Percentiles rank a stretch among this genome's conserved stretches.
phyloP scores from a whole-genome alignment of 2,329 filamentous ascomycete genomes.

The Ophiocordyceps camponoti-floridani region DNA sequence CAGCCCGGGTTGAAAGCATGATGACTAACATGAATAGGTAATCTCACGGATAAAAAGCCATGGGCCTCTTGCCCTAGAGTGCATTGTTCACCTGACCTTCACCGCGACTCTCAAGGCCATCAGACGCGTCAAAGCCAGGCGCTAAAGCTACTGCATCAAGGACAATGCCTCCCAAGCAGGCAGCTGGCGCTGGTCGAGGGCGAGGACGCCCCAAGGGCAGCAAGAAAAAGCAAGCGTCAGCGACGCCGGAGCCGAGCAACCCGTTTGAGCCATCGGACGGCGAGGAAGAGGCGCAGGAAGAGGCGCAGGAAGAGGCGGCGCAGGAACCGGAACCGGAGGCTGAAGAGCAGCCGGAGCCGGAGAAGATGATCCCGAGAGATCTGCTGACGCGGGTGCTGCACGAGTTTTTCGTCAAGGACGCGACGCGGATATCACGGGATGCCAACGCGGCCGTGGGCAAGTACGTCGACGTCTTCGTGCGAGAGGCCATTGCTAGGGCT shows the following conservation, averaged over 20 bases:
- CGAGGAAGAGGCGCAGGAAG: conserved; percentile 9
- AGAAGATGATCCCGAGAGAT: conserved; percentile 46
- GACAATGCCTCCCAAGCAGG: conserved; percentile 24
- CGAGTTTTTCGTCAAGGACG: conserved; percentile 56
- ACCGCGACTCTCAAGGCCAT: not conserved
- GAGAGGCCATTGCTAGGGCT: conserved; percentile 70
- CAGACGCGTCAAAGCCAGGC: not conserved
- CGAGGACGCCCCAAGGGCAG: conserved; percentile 13
- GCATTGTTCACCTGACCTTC: not conserved
- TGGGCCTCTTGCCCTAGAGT: too few relatives aligned
- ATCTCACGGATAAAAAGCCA: too few relatives aligned
- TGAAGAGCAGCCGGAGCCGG: conserved; percentile 17
- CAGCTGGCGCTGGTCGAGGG: conserved; percentile 17
- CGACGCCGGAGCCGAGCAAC: conserved; percentile 12
- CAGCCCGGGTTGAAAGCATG: too few relatives aligned
- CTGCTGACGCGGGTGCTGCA: conserved; percentile 63
- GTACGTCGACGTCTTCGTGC: conserved; percentile 83
- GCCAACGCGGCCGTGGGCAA: conserved; percentile 61
- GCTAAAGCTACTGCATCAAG: not conserved
- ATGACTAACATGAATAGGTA: too few relatives aligned
- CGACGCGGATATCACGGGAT: conserved; percentile 57
- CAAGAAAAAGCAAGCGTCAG: conserved; percentile 8
- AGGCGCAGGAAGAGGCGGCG: conserved; percentile 6
- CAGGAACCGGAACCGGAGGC: conserved; percentile 5
- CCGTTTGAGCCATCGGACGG: conserved; percentile 18